Base-by-base conservation (phyloP, 768 basidiomycete genomes). In the Mrakia hoshinonis region DNA sequence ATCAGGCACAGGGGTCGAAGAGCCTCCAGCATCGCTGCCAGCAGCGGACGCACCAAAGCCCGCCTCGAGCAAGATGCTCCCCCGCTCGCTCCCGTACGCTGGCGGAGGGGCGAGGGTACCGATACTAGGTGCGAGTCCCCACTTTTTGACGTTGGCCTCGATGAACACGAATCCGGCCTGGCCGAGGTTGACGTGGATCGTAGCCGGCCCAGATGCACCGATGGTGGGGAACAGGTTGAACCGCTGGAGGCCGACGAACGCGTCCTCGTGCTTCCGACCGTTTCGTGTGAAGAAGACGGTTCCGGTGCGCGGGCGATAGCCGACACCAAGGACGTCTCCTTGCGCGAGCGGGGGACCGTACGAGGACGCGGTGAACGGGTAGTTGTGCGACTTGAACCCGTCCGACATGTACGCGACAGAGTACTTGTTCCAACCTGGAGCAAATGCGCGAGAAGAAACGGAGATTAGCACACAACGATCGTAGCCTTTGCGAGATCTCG, bases 261-360 rank as follows among this genome's bases (percentile, higher is more conserved):
- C 94, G 79, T 99, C 96, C 75, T 97, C 95, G 79, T 92, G 86
- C 81, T 93, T 96, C 73, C 93, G 87, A 39, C 96, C 96, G 76
- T 99, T 99, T 72, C 94, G 89, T 48, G 96, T 98, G 83, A 91
- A 99, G 82, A 99, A 99, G n/a, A 99, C 92, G 0, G 92, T 94
- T 36, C 96, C 96, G 3, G 90, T 91, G 49, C 96, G 87, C 5
- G 96, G 96, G 29, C 93, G 87, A 81, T 96, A 99, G 5, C 94
- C 96, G 26, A 98, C 85, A 38, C 96, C 96, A 38, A 99, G 84
- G 0, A 96, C 91, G 79, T 99, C 96, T 24, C 96, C 94, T 79
- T 97, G 92, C 77, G 91, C 90, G 69, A 98, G 82, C 1, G 82
- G 76, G 2, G 92, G 87, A 7, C 94, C 95, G 77, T 92, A 92